Base-by-base conservation (phyloP, 306 rosid genomes). In the Castanopsis chinensis region DNA sequence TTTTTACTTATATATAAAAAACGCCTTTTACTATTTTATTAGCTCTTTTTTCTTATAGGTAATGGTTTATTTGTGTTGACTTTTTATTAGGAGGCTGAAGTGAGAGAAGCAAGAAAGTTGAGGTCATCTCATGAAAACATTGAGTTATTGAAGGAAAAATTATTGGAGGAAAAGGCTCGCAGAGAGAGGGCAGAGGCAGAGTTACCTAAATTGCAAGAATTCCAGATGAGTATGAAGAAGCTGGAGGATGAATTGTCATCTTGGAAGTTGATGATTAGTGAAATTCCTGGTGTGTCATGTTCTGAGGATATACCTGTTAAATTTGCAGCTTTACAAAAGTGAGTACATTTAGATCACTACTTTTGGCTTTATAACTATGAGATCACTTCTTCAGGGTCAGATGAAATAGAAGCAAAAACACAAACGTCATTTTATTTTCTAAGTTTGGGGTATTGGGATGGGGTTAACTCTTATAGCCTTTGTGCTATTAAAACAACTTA, bases 21-120 rank as follows among this genome's bases (percentile, higher is more conserved):
- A 49, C 53, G 5, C 17, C 21, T n/a, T 49, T 49, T n/a, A 12
- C 71, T 73, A 60, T 81, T 65, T 52, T 54, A 23, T n/a, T 32
- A 43, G 57, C 67, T 30, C 27, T 78, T 70, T 77, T 33, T 33
- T 14, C 45, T 71, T 72, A 11, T 68, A n/a, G 32, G 69, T 76
- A 20, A 52, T 49, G 70, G 77, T 79, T 76, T 79, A 77, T 78
- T 82, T 82, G 58, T 79, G 59, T 83, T 80, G 82, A n/a, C 33
- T 74, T 77, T 75, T 79, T 43, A 69, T 60, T 83, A 95, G 99
- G 99, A 95, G 80, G 83, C 96, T 82, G 99, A 92, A 84, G 98
- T 92, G 76, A 92, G 89, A 87, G 98, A 89, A 90, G 98, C 99
- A 53, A 88, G 90, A 81, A 95, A 90, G 87, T 83, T 95, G 79